Base-by-base conservation (phyloP, 1,139 yeast species). In the Kurtzmaniella quercitrusa region DNA sequence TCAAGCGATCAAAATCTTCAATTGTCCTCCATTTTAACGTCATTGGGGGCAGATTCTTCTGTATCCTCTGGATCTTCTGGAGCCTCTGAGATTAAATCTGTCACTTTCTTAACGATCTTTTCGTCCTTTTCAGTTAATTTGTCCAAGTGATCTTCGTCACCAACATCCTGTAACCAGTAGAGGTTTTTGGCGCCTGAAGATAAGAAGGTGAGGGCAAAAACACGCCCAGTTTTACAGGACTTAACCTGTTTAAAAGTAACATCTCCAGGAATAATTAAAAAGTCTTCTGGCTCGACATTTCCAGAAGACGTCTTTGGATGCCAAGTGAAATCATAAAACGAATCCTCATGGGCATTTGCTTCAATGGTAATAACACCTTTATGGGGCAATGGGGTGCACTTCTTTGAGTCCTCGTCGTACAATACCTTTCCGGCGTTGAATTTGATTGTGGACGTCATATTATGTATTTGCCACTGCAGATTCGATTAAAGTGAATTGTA, bases 151-250 rank as follows among this genome's bases (percentile, higher is more conserved):
- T 74, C 78, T 47, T 79, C 80, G 53, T 82, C 88, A 38, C 85
- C 84, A 33, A 78, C 72, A 51, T 85, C 89, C 65, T 93, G 98
- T 65, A 93, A 71, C 98, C 98, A 93, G 64, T 84, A 93, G 62
- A 91, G 72, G 56, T 80, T 79, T 60, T 84, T 84, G 45, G 91
- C 89, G 36, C 95, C 94, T 5, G 95, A 85, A 48, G 93, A 82
- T 55, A 78, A 71, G 61, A 89, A 89, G 45, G 86, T 80, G 61
- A 93, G 74, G 45, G 89, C 87, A 62, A 84, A 85, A 21, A 93
- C 89, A 49, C 98, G 72, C 9, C 98, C 98, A 2, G 88, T 80
- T 41, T 71, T 77, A 59, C 96, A 85, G 19, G 91, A 80, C 41
- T 74, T 66, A 38, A 89, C 80, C 45, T 79, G 88, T 45, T 78